Percentiles rank a stretch among this genome's conserved stretches.
These are phyloP conservation scores for Aspergillus ostianus DNA, from an alignment of 495 filamentous ascomycete species.

Conservation along the genomic window DNA sequence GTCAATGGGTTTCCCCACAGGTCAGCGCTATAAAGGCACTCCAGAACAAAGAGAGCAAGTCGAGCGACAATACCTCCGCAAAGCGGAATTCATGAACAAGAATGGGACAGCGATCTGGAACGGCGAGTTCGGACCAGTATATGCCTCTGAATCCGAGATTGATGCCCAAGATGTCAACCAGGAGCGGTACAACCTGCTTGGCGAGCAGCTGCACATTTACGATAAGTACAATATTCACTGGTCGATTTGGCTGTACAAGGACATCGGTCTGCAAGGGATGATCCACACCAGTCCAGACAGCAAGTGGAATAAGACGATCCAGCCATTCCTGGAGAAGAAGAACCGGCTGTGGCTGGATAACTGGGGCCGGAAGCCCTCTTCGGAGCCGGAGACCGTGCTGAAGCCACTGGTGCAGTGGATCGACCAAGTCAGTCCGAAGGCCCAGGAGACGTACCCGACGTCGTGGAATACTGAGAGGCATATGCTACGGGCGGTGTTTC, in stretches of 20 bases:
- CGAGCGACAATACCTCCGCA: slow-evolving; percentile 48
- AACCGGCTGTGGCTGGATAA: slow-evolving; percentile 49
- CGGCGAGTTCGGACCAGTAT: slow-evolving; percentile 66
- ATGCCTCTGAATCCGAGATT: slow-evolving; percentile 38
- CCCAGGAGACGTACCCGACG: slow-evolving; percentile 51
- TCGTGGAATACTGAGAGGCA: slow-evolving; percentile 58
- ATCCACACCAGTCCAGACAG: slow-evolving; percentile 47
- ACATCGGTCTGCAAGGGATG: slow-evolving; percentile 66
- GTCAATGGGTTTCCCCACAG: slow-evolving; percentile 56
- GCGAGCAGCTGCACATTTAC: slow-evolving; percentile 58
- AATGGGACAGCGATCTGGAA: slow-evolving; percentile 60
- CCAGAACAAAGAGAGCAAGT: slow-evolving; percentile 50
- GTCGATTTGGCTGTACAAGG: slow-evolving; percentile 67
- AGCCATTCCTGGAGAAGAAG: slow-evolving; percentile 57
- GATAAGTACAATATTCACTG: slow-evolving; percentile 54
- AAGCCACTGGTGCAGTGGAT: slow-evolving; percentile 43
- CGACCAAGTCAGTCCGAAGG: slow-evolving; percentile 35
- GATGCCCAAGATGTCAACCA: slow-evolving; percentile 48
- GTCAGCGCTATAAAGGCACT: slow-evolving; percentile 51
- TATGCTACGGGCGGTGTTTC: slow-evolving; percentile 48
- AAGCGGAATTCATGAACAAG: slow-evolving; percentile 57
- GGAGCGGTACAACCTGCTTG: slow-evolving; percentile 51
- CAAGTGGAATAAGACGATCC: slow-evolving; percentile 49
- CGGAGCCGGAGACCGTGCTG: slow-evolving; percentile 36
- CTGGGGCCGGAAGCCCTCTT: slow-evolving; percentile 49